Percentiles rank a stretch among this genome's conserved stretches.
These are phyloP conservation scores for Psilocybe tampanensis DNA, from an alignment of 768 basidiomycete genomes.

Conservation along the genomic window DNA sequence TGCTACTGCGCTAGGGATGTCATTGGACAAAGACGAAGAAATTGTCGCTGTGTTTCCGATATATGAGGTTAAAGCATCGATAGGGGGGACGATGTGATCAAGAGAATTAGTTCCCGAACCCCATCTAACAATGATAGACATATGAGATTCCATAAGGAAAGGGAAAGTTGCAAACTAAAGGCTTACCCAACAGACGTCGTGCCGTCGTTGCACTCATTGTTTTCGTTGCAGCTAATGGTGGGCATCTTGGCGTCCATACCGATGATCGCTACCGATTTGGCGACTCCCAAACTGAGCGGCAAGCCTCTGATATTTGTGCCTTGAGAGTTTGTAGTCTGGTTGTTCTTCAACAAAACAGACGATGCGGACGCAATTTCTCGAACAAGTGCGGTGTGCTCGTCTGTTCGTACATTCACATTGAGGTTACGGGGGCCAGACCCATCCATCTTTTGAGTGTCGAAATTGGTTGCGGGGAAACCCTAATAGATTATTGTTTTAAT, in stretches of 20 bases:
- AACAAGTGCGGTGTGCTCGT: conserved; percentile 50
- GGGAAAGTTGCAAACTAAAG: neutral
- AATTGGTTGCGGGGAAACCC: conserved; percentile 50
- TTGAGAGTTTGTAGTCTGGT: conserved; percentile 38
- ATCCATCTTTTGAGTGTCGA: conserved; percentile 46
- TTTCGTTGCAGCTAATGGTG: conserved; percentile 46
- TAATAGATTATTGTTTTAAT: conserved; percentile 14
- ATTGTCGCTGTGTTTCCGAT: conserved; percentile 40
- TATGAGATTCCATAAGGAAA: neutral
- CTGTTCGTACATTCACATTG: conserved; percentile 43
- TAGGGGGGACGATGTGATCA: conserved; percentile 46
- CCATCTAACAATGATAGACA: conserved; percentile 35
- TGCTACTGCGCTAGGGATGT: conserved; percentile 36
- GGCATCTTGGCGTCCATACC: conserved; percentile 60
- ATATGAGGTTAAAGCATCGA: conserved; percentile 46
- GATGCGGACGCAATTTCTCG: conserved; percentile 68
- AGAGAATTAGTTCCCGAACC: conserved; percentile 53
- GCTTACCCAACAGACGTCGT: conserved; percentile 65
- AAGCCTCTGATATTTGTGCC: conserved; percentile 41
- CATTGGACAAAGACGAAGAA: conserved; percentile 46
- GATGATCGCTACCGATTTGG: conserved; percentile 59
- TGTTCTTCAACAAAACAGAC: conserved; percentile 72
- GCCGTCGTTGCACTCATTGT: conserved; percentile 57
- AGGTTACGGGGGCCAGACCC: conserved; percentile 47
- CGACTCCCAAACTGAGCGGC: conserved; percentile 49